These are phyloP conservation scores for Hypseocharis bilobata DNA, from an alignment of 441 rosid genomes.

Conservation along the genomic window DNA sequence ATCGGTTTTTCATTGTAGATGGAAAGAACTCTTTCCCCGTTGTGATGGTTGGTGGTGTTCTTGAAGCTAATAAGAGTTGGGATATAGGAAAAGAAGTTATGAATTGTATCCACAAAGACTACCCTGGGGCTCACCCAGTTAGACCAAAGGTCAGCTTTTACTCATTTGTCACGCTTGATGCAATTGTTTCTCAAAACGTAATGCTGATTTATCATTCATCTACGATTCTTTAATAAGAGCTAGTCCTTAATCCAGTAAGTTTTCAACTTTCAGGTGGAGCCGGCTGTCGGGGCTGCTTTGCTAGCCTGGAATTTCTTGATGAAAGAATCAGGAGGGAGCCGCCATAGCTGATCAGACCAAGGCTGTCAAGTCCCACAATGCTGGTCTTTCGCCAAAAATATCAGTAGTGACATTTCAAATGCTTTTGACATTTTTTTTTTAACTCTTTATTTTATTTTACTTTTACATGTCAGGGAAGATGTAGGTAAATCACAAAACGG, in stretches of 20 bases:
- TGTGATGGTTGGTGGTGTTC: conserved; percentile 30
- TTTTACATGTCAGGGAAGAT: not conserved
- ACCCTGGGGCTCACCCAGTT: conserved; percentile 21
- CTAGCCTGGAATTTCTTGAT: conserved; percentile 19
- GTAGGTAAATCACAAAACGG: not conserved
- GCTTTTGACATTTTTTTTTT: no score
- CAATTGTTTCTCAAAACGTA: not conserved
- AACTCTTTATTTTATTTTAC: no score
- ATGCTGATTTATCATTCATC: not conserved
- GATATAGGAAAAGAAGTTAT: conserved; percentile 26
- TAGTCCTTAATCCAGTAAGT: not conserved
- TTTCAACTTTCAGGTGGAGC: conserved; percentile 23
- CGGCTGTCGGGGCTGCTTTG: conserved; percentile 28
- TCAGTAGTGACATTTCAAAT: no score
- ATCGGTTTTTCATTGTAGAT: conserved; percentile 16
- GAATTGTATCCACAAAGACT: conserved; percentile 23
- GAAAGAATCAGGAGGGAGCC: conserved; percentile 17
- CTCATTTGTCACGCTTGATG: not conserved
- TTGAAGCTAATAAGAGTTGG: conserved; percentile 28
- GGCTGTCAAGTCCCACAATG: not conserved
- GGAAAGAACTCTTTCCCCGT: conserved; percentile 23
- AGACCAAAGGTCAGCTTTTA: conserved; percentile 24
- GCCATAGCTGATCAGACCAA: not conserved
- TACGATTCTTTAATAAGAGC: not conserved
- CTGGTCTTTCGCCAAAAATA: not conserved